phyloP scores from a whole-genome alignment of 352 stramenopile species.

The Phytophthora pistaciae region DNA sequence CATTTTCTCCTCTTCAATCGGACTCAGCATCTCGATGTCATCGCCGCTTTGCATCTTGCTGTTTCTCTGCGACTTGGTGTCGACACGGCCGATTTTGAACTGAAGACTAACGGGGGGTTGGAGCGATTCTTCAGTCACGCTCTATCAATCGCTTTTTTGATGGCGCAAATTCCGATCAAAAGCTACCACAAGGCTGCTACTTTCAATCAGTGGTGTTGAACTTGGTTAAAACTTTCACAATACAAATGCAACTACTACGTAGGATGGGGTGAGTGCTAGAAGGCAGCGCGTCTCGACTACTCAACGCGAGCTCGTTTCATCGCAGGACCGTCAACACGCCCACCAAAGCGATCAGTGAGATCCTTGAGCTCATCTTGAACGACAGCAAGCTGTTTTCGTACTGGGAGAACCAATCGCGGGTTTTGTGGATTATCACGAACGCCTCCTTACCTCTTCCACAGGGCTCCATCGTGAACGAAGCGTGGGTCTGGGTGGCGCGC shows the following conservation, averaged over 20 bases:
- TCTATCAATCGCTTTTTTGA: neutral
- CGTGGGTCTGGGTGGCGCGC: neutral
- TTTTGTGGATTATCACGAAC: neutral
- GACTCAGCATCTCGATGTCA: neutral
- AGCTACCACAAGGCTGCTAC: neutral
- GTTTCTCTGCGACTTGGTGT: too few relatives aligned
- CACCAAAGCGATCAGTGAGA: neutral
- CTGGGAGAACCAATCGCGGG: neutral
- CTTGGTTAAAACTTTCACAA: too few relatives aligned
- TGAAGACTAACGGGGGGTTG: neutral
- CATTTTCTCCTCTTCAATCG: too few relatives aligned
- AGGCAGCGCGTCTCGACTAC: neutral
- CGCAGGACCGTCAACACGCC: neutral
- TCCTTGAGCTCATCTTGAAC: neutral
- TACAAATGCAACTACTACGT: neutral
- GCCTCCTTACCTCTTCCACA: neutral
- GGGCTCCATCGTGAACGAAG: neutral
- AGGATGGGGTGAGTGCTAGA: too few relatives aligned
- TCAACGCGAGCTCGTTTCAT: neutral
- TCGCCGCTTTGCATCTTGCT: neutral
- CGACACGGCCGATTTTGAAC: neutral
- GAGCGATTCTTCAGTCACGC: neutral
- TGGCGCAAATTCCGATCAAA: neutral
- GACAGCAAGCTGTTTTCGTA: neutral
- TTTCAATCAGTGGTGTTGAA: too few relatives aligned